phyloP scores from a whole-genome alignment of 495 filamentous ascomycete species.

The Penicillium fimorum region DNA sequence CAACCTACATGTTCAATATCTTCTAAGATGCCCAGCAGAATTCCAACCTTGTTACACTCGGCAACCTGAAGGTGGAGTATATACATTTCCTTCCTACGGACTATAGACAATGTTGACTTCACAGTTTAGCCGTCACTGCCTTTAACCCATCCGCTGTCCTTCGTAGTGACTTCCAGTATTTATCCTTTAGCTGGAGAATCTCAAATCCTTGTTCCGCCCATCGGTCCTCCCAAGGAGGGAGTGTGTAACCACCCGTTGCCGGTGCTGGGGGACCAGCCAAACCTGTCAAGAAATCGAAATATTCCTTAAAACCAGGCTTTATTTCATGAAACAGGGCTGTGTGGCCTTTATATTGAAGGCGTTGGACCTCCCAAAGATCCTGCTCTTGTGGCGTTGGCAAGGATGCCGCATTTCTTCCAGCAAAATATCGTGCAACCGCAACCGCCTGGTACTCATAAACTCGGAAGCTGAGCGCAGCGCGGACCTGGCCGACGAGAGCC shows the following conservation, averaged over 20 bases:
- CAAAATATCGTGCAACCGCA: slow-evolving; percentile 48
- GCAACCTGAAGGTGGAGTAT: neutral
- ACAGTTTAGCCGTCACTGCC: neutral
- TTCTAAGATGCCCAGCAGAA: no score
- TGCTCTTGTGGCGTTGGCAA: slow-evolving; percentile 40
- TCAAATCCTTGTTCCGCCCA: slow-evolving; percentile 34
- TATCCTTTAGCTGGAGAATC: slow-evolving; percentile 23
- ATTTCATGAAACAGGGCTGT: slow-evolving; percentile 44
- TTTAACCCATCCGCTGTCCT: neutral
- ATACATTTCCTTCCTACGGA: neutral
- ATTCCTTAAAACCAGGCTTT: slow-evolving; percentile 50
- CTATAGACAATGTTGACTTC: neutral
- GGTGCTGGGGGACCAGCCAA: slow-evolving; percentile 40
- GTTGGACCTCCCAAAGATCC: slow-evolving; percentile 45
- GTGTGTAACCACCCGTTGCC: slow-evolving; percentile 33
- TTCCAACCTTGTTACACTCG: neutral
- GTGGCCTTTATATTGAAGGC: slow-evolving; percentile 42
- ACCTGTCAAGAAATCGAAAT: slow-evolving; percentile 42
- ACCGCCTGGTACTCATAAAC: slow-evolving; percentile 57
- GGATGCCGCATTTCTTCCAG: slow-evolving; percentile 28
- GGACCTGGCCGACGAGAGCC: slow-evolving; percentile 37
- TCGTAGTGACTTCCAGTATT: slow-evolving; percentile 19
- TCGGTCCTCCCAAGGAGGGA: slow-evolving; percentile 39
- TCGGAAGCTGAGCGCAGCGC: slow-evolving; percentile 50
- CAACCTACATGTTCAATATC: no score